phyloP scores from a whole-genome alignment of 495 filamentous ascomycete species.

The Jackrogersella multiformis region DNA sequence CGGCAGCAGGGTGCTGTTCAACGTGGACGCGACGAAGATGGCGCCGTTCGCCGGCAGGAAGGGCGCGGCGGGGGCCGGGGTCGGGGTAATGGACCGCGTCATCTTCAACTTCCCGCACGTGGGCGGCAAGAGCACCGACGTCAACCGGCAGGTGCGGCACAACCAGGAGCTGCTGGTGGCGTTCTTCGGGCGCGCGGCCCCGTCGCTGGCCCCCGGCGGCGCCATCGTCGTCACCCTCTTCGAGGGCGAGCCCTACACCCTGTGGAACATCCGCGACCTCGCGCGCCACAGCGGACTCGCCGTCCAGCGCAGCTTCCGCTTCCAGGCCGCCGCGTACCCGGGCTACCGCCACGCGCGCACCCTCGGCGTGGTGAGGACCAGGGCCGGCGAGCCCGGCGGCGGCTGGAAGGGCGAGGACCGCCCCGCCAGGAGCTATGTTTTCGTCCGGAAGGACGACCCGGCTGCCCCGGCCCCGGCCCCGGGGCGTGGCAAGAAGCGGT shows the following conservation, averaged over 20 bases:
- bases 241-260: slow-evolving; percentile 89
- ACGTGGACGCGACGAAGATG: slow-evolving; percentile 78
- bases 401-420: slow-evolving; percentile 84
- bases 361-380: slow-evolving; percentile 74
- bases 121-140: slow-evolving; percentile 88
- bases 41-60: slow-evolving; percentile 53
- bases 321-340: slow-evolving; percentile 77
- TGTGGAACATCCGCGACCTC: slow-evolving; percentile 93
- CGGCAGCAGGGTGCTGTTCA: slow-evolving; percentile 65
- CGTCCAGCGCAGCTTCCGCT: slow-evolving; percentile 80
- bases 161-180: slow-evolving; percentile 90
- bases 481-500: slow-evolving; percentile 55
- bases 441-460: slow-evolving; percentile 69
- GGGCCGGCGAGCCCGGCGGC: slow-evolving; percentile 57
- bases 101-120: slow-evolving; percentile 98
- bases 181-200: slow-evolving; percentile 74
- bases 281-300: slow-evolving; percentile 79
- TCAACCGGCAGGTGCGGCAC: slow-evolving; percentile 89
- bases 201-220: slow-evolving; percentile 59
- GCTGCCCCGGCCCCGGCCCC: slow-evolving; percentile 40
- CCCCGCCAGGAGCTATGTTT: slow-evolving; percentile 78
- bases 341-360: slow-evolving; percentile 91
- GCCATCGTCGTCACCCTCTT: slow-evolving; percentile 88
- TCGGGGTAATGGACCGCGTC: slow-evolving; percentile 75
- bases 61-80: slow-evolving; percentile 46